Evolutionary conservation across 2,329 filamentous ascomycete genomes (phyloP), one percentile per base, ranked within the genome.

Genomic region (Capronia coronata): DNA sequence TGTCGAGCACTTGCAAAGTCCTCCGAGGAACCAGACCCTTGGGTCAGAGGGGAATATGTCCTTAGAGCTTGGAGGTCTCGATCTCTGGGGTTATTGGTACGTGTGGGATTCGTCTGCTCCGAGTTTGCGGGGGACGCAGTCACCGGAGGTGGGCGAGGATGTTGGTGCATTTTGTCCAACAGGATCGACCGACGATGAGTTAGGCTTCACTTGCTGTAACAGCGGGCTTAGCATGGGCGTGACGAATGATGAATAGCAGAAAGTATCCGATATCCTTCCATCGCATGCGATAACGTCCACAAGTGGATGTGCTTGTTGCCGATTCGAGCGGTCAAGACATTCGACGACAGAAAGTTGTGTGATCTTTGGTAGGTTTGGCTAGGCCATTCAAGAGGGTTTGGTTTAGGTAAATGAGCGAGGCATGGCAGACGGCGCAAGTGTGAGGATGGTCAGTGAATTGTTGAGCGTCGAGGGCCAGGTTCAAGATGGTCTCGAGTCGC

Each of bases 41-140:
- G 73, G 29, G 75, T 73, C 57, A 72, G 71, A 22, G 78, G 73
- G 14, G 57, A 56, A 25, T 42, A 49, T 51, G 78, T 75, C 52
- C 76, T 74, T 59, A 75, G 70, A 46, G 71, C 72, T 22, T 77
- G 65, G 27, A 64, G 61, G 62, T 72, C 71, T 58, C 69, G 75
- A 72, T 94, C 86, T 79, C 86, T 83, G 48, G 78, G 76, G 65
- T 85, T 89, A 69, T 87, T 87, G 25, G 80, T 78, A 67, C 86
- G 79, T 55, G 79, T 74, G 61, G 84, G 80, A 62, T 86, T 87
- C 52, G 85, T 83, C 65, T 83, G 79, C 45, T 83, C 78, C 42
- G 84, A 83, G 62, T 78, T 80, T 61, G 83, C 83, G 55, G 87
- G 83, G 55, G 87, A 88, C 54, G 84, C 78, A 63, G 81, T 78